Evolutionary conservation across 2,329 filamentous ascomycete genomes (phyloP).

Genomic region (Pseudogymnoascus sp.): DNA sequence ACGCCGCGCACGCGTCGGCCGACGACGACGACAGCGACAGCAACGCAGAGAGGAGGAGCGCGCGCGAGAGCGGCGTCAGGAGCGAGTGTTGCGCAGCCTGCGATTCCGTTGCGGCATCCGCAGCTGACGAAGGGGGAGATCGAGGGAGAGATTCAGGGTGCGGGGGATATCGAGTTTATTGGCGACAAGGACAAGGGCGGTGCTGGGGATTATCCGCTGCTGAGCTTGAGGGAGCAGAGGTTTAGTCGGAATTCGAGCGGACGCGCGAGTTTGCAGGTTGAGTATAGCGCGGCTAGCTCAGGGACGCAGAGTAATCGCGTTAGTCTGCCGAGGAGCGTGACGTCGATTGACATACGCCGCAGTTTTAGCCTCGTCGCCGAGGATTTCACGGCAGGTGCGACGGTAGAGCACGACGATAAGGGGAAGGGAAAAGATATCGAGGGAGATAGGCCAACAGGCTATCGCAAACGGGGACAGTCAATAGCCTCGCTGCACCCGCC

Average conservation of each 20-base stretch:
- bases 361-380: conserved; percentile 15
- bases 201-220: conserved; percentile 44
- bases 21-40: conserved; percentile 29
- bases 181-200: conserved; percentile 23
- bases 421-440: conserved; percentile 23
- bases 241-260: conserved; percentile 41
- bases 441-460: not conserved
- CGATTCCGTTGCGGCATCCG: conserved; percentile 25
- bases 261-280: conserved; percentile 36
- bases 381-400: not conserved
- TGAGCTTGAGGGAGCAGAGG: conserved; percentile 48
- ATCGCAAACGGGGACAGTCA: conserved; percentile 7
- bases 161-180: conserved; percentile 1
- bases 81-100: conserved; percentile 10
- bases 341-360: conserved; percentile 22
- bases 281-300: conserved; percentile 32
- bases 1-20: conserved; percentile 45
- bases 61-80: conserved; percentile 23
- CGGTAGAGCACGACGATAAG: conserved; percentile 16
- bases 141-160: conserved; percentile 17
- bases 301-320: conserved; percentile 22
- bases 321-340: conserved; percentile 25
- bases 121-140: conserved; percentile 19
- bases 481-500: not conserved
- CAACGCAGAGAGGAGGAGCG: conserved; percentile 27